Conservation (phyloP, 1,139 yeast species). For the Scheffersomyces titani region DNA sequence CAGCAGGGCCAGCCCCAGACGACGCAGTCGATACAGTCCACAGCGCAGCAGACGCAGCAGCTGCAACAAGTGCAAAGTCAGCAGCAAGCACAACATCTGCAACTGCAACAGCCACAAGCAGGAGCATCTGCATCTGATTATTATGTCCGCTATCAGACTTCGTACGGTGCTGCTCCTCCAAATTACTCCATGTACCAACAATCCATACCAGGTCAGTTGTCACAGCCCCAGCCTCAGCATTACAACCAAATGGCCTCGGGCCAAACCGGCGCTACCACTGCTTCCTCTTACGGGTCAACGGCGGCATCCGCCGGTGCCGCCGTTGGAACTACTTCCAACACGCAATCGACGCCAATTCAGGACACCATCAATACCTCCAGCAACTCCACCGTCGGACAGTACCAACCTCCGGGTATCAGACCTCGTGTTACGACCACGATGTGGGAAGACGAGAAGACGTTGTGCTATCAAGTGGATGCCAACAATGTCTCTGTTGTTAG, state of each 20-base stretch:
- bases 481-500: slow-evolving; percentile 89
- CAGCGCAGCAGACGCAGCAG: neutral
- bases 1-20: slow-evolving; percentile 1
- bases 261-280: slow-evolving; percentile 1
- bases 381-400: slow-evolving; percentile 46
- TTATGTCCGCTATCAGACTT: slow-evolving; percentile 8
- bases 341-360: slow-evolving; percentile 12
- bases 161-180: slow-evolving; percentile 12
- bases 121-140: slow-evolving; percentile 4
- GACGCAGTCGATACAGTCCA: neutral
- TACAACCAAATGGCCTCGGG: slow-evolving; percentile 8
- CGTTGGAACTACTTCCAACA: slow-evolving; percentile 9
- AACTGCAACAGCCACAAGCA: slow-evolving; percentile 6
- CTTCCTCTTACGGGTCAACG: slow-evolving; percentile 4
- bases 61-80: slow-evolving; percentile 2
- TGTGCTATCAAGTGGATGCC: slow-evolving; percentile 95
- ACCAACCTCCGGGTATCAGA: slow-evolving; percentile 57
- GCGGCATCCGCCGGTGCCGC: slow-evolving; percentile 10
- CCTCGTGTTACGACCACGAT: slow-evolving; percentile 92
- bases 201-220: slow-evolving; percentile 10
- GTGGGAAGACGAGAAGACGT: slow-evolving; percentile 96
- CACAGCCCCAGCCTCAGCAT: slow-evolving; percentile 11
- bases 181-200: slow-evolving; percentile 16
- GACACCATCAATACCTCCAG: slow-evolving; percentile 18
- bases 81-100: slow-evolving; percentile 9